Evolutionary conservation across 2,329 filamentous ascomycete species (phyloP), one percentile per base, ranked within the genome.

Genomic region (Ascocoryne sarcoides): DNA sequence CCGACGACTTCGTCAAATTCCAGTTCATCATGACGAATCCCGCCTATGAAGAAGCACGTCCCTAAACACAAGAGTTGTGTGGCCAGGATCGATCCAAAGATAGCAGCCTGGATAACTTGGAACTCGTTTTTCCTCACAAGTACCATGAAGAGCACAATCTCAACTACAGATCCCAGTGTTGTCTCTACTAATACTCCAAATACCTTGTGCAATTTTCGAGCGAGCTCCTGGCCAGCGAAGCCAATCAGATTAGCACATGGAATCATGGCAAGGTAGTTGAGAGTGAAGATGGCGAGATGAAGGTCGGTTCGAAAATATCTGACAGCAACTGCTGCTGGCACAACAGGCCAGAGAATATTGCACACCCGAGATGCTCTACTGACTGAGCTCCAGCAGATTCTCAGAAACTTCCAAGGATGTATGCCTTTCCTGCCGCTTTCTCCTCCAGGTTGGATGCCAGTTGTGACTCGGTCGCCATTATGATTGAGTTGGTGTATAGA

Each of bases 101-200:
- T 89, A 18, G 87, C 86, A 39, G 84, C 84, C 56, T 86, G 77
- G 52, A 93, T 85, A 51, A 92, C 83, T n/a, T 72, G 69, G 44
- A 82, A 79, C 59, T 67, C 61, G 37, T 67, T 50, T 2, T 66
- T 61, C 9, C 59, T 60, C 4, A 92, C 69, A 32, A 93, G 65
- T 2, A 89, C 74, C 67, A 90, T 82, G 62, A 93, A 92, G 20
- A 93, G 65, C 34, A 93, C 75, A 42, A 93, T 81, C 58, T 94
- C 86, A 38, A 92, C 84, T 8, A 88, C 64, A 1, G 83, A 84
- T 2, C 82, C 84, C 37, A 88, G 61, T 51, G 73, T 76, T 1
- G 73, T 77, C 54, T 80, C 75, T 12, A 69, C 58, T 45, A 84
- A 59, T 9, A 84, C 70, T 18, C 79, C 80, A 36, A 79, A 62